Percentiles rank a stretch among this genome's conserved stretches.
These are phyloP conservation scores for Saccharomycopsis sp. DNA, from an alignment of 805 yeast genomes.

Conservation along the genomic window DNA sequence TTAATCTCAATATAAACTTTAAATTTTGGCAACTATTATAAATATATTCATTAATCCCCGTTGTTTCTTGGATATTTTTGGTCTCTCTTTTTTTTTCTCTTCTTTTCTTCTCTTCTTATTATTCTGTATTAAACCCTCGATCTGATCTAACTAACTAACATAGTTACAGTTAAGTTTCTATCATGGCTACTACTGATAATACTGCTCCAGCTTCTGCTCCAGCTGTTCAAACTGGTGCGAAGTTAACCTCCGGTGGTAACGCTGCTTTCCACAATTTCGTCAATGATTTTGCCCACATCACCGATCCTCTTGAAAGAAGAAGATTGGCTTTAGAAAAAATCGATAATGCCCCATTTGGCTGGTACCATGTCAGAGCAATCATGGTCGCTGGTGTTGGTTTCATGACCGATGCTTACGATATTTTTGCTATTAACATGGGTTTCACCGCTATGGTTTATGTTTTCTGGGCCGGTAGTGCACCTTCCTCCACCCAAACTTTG, in stretches of 20 bases:
- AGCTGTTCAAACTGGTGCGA: slow-evolving; percentile 16
- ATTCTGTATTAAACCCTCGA: no score
- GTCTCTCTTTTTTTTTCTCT: no score
- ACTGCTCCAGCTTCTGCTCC: slow-evolving; percentile 19
- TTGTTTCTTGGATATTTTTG: no score
- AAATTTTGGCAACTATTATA: no score
- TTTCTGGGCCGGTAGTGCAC: slow-evolving; percentile 57
- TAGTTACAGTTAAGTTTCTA: no score
- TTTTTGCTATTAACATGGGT: slow-evolving; percentile 83
- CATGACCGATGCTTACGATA: slow-evolving; percentile 88
- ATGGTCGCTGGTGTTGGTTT: slow-evolving; percentile 90
- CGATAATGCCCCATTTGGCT: slow-evolving; percentile 71
- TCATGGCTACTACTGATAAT: no score
- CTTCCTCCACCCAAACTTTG: slow-evolving; percentile 66
- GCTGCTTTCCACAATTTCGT: slow-evolving; percentile 80
- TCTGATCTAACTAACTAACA: no score
- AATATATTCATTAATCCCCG: no score
- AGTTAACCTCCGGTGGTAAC: slow-evolving; percentile 52
- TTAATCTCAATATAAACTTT: no score
- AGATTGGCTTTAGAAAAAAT: slow-evolving; percentile 78
- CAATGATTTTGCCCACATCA: slow-evolving; percentile 73
- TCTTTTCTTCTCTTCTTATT: no score
- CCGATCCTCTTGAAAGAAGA: slow-evolving; percentile 82
- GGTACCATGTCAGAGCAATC: slow-evolving; percentile 79
- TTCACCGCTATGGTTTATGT: slow-evolving; percentile 72